Conservation (phyloP, 306 rosid species). For the Acacia acuminata region DNA sequence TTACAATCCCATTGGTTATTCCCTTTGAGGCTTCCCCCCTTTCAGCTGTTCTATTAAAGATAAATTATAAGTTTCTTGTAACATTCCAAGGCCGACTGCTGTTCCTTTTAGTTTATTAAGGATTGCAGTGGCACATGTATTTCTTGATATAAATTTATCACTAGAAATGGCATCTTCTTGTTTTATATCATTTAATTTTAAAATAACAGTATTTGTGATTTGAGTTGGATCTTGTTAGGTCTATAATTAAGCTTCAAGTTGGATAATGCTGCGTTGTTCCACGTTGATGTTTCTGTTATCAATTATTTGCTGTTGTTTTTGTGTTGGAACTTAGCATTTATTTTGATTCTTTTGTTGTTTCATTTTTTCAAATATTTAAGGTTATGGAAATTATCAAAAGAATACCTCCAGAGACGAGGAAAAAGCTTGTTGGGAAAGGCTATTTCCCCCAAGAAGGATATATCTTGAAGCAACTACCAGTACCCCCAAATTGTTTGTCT, state of each 20-base stretch:
- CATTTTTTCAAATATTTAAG: constrained; percentile 41
- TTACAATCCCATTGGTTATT: constrained; percentile 8
- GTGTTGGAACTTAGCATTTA: constrained; percentile 2
- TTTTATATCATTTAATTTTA: constrained; percentile 14
- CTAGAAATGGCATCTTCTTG: constrained; percentile 22
- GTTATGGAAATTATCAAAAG: constrained; percentile 73
- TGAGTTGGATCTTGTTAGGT: background rate
- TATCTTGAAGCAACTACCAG: constrained; percentile 69
- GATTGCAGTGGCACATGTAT: constrained; percentile 19
- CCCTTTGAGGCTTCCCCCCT: background rate
- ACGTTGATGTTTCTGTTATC: background rate
- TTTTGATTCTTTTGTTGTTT: constrained; percentile 20
- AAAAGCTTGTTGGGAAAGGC: constrained; percentile 71
- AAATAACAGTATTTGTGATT: background rate
- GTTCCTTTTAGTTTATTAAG: background rate
- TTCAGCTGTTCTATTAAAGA: background rate
- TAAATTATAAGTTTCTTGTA: background rate
- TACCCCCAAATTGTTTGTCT: constrained; percentile 91
- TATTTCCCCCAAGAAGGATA: constrained; percentile 94
- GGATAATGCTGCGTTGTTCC: background rate
- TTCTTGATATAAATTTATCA: background rate
- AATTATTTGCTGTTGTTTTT: background rate
- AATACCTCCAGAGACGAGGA: constrained; percentile 65
- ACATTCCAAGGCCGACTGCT: background rate
- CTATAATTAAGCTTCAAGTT: background rate